phyloP scores from a whole-genome alignment of 164 flowering plant species.

The Tetracentron sinense region DNA sequence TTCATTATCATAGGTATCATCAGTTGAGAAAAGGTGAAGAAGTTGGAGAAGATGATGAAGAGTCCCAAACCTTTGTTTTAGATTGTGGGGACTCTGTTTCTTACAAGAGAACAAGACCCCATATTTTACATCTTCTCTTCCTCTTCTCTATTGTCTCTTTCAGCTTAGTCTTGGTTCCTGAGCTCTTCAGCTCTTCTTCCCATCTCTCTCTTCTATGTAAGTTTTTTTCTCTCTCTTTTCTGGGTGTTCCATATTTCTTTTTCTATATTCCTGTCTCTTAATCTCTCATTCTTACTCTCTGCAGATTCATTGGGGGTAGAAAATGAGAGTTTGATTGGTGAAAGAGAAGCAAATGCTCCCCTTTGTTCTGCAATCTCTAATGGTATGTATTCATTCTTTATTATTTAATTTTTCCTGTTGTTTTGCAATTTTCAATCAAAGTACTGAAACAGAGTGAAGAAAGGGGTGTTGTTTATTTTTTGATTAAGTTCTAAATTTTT shows the following conservation, averaged over 20 bases:
- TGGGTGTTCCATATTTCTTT: constrained; percentile 9
- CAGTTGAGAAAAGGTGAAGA: constrained; percentile 27
- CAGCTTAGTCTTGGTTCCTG: constrained; percentile 42
- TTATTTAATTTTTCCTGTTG: background rate
- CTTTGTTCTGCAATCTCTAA: constrained; percentile 48
- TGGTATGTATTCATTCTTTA: constrained; percentile 39
- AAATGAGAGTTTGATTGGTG: constrained; percentile 20
- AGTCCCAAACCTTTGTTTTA: constrained; percentile 23
- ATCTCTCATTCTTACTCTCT: constrained; percentile 7
- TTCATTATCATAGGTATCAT: constrained; percentile 42
- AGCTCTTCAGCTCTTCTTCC: constrained; percentile 29
- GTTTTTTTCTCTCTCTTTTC: constrained; percentile 12
- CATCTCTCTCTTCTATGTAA: constrained; percentile 39
- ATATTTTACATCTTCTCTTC: constrained; percentile 47
- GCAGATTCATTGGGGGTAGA: constrained; percentile 47
- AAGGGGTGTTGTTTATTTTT: background rate
- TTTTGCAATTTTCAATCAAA: background rate
- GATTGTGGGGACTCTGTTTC: constrained; percentile 28
- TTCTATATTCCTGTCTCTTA: background rate
- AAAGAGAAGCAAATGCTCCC: constrained; percentile 20
- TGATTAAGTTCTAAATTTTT: background rate
- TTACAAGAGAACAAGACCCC: constrained; percentile 49
- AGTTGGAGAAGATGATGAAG: constrained; percentile 24
- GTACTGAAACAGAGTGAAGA: background rate
- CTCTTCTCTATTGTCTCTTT: constrained; percentile 53